Percentiles rank a stretch among this genome's conserved stretches.
Evolutionary conservation across 176 grass and related monocot genomes (phyloP).

Genomic region (Paspalum notatum): DNA sequence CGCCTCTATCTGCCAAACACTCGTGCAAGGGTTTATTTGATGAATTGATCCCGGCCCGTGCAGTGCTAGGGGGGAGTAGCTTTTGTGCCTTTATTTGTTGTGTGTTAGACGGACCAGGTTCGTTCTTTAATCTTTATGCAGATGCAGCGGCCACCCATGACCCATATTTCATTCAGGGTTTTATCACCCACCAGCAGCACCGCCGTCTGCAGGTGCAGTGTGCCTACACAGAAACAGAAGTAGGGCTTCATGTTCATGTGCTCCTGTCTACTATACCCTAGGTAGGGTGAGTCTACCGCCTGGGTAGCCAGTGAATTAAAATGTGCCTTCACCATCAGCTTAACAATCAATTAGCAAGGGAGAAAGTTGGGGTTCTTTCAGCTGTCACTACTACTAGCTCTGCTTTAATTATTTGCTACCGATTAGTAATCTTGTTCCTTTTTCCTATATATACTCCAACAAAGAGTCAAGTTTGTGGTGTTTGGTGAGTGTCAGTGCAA

Average conservation of each 20-base stretch:
- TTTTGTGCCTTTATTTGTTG: not conserved
- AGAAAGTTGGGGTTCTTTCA: not conserved
- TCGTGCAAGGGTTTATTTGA: too few species aligned
- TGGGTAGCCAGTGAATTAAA: not conserved
- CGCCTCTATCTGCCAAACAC: not conserved
- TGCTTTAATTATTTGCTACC: not conserved
- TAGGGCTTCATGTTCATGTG: slow-evolving; percentile 3
- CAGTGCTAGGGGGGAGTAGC: too few species aligned
- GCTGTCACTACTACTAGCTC: not conserved
- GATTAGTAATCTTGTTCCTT: not conserved
- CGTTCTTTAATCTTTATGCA: not conserved
- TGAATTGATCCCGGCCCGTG: too few species aligned
- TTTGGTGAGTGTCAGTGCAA: slow-evolving; percentile 19
- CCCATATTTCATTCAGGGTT: not conserved
- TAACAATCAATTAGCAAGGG: not conserved
- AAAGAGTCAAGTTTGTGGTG: not conserved
- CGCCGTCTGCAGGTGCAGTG: slow-evolving; percentile 6
- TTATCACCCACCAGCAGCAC: not conserved
- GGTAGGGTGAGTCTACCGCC: not conserved
- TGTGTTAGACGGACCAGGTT: not conserved
- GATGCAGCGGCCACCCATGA: not conserved
- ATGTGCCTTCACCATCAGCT: slow-evolving; percentile 8
- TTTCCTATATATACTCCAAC: not conserved
- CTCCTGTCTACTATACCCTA: not conserved
- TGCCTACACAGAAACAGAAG: not conserved